Evolutionary conservation across 371 early-diverging fungal genomes (phyloP).

Genomic region (Rhizopus arrhizus): DNA sequence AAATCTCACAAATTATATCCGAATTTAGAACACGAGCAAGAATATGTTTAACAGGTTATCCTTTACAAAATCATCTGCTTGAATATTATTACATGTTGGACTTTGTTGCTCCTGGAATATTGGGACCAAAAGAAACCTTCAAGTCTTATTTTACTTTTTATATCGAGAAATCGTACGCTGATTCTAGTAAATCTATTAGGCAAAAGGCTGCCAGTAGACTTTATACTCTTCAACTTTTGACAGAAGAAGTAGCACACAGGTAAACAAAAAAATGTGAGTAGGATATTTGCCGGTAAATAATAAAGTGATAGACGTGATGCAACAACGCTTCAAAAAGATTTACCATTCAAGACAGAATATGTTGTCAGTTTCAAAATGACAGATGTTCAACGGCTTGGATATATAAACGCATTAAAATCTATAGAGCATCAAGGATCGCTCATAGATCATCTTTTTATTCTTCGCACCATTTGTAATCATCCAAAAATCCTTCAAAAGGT

Average conservation of each 20-base stretch:
- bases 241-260: constrained; percentile 17
- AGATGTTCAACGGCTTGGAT: constrained; percentile 55
- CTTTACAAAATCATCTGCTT: constrained; percentile 81
- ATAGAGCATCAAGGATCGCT: constrained; percentile 11
- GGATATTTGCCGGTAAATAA: not conserved
- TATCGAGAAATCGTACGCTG: constrained; percentile 65
- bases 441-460: constrained; percentile 15
- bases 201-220: constrained; percentile 27
- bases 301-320: constrained; percentile 48
- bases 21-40: constrained; percentile 59
- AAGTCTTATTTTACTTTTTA: constrained; percentile 63
- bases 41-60: constrained; percentile 86
- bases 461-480: constrained; percentile 73
- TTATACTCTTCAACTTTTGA: constrained; percentile 21
- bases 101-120: constrained; percentile 65
- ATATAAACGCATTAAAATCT: constrained; percentile 35
- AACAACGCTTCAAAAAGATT: constrained; percentile 47
- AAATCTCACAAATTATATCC: constrained; percentile 44
- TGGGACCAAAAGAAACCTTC: constrained; percentile 62
- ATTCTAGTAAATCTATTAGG: constrained; percentile 55
- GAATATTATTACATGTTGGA: constrained; percentile 76
- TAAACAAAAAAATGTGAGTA: not conserved
- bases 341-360: constrained; percentile 75
- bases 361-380: constrained; percentile 66
- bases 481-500: constrained; percentile 62